Conservation (phyloP, 345 rosid genomes). For the Euphorbia lathyris region DNA sequence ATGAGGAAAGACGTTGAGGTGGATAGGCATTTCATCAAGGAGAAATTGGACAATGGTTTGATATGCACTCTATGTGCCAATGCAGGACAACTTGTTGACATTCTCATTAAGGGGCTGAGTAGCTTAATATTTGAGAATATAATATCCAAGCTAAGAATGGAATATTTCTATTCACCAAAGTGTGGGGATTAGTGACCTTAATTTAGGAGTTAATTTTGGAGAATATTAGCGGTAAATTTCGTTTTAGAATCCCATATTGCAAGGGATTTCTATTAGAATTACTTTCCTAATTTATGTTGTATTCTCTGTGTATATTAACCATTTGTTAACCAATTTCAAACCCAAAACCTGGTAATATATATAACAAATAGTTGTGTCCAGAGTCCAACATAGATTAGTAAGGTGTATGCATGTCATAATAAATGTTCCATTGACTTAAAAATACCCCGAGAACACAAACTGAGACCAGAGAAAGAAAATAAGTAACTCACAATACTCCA, state of each 20-base stretch:
- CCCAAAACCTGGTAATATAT: too few relatives aligned
- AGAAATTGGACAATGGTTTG: not conserved
- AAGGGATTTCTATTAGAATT: too few relatives aligned
- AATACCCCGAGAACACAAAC: not conserved
- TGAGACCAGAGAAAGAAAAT: not conserved
- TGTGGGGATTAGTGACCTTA: not conserved
- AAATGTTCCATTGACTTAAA: not conserved
- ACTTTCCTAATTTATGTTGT: too few relatives aligned
- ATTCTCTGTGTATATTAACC: too few relatives aligned
- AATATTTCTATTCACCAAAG: not conserved
- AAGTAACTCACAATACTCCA: conserved; percentile 52
- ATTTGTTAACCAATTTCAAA: too few relatives aligned
- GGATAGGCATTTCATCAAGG: too few relatives aligned
- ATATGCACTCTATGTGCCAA: not conserved
- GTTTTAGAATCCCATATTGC: too few relatives aligned
- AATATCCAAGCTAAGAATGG: not conserved
- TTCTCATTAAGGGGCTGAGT: not conserved
- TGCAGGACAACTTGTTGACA: not conserved
- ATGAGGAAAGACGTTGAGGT: too few relatives aligned
- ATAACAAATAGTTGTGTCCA: not conserved
- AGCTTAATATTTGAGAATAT: not conserved
- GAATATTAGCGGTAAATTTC: too few relatives aligned
- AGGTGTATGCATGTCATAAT: not conserved
- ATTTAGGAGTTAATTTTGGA: too few relatives aligned
- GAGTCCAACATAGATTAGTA: not conserved